Conservation (phyloP, 352 stramenopile species). For the Vaucheria bursata region DNA sequence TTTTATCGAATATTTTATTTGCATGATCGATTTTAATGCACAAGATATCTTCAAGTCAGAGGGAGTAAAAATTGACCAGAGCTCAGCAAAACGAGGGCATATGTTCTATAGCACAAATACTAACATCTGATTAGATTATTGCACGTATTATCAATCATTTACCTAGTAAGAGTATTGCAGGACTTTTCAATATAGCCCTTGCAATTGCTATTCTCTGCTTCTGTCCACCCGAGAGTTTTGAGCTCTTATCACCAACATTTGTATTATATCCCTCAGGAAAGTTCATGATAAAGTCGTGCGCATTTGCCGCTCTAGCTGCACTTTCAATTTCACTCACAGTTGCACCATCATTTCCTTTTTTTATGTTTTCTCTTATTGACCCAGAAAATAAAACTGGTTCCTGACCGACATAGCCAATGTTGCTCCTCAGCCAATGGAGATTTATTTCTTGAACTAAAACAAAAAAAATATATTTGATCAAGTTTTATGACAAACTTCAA, state of each 20-base stretch:
- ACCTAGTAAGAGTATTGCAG: conserved; percentile 68
- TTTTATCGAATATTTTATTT: too few species aligned
- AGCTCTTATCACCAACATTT: conserved; percentile 58
- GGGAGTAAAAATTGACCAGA: too few species aligned
- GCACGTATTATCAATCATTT: conserved; percentile 49
- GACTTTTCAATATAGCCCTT: conserved; percentile 68
- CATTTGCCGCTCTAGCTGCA: conserved; percentile 62
- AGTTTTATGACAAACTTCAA: too few species aligned
- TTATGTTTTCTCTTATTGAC: conserved; percentile 39
- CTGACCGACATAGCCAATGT: conserved; percentile 19
- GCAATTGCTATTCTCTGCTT: conserved; percentile 80
- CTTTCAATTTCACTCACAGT: neutral
- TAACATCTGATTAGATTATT: too few species aligned
- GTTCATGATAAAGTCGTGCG: conserved; percentile 69
- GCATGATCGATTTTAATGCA: too few species aligned
- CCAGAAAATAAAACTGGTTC: conserved; percentile 44
- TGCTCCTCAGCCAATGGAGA: conserved; percentile 8
- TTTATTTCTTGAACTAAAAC: conserved; percentile 27
- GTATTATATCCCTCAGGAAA: conserved; percentile 73
- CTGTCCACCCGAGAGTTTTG: conserved; percentile 78
- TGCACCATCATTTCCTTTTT: conserved; percentile 17
- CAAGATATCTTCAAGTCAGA: too few species aligned
- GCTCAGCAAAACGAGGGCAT: too few species aligned
- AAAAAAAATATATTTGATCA: too few species aligned
- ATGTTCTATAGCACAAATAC: too few species aligned